Evolutionary conservation across 257 asterid genomes (phyloP).

Genomic region (Fraxinus americana): DNA sequence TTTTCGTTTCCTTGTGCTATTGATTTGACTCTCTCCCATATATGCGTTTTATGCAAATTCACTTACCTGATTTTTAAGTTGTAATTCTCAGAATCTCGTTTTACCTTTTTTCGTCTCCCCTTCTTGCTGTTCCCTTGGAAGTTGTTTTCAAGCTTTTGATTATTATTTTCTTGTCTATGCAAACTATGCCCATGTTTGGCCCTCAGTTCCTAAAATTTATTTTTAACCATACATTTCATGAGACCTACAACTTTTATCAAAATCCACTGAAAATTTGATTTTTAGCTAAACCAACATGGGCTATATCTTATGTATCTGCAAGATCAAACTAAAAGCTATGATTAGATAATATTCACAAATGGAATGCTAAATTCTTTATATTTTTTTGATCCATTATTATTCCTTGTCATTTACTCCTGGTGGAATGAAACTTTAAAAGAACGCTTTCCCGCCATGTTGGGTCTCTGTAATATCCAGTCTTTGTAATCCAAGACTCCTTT

Average conservation of each 20-base stretch:
- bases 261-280: too few relatives aligned
- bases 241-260: too few relatives aligned
- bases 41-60: constrained; percentile 14
- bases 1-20: constrained; percentile 9
- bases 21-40: constrained; percentile 4
- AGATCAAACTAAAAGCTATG: constrained; percentile 12
- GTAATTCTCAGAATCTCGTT: not conserved
- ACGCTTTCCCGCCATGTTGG: not conserved
- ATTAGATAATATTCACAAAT: not conserved
- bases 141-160: not conserved
- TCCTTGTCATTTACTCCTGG: not conserved
- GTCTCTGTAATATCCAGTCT: not conserved
- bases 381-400: not conserved
- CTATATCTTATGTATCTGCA: not conserved
- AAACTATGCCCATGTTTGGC: not conserved
- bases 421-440: not conserved
- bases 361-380: not conserved
- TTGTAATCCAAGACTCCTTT: not conserved
- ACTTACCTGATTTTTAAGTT: constrained; percentile 16
- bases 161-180: constrained; percentile 9
- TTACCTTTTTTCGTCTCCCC: not conserved
- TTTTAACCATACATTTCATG: too few relatives aligned
- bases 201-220: not conserved
- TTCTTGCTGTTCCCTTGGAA: constrained; percentile 12
- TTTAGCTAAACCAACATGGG: too few relatives aligned